phyloP scores from a whole-genome alignment of 2,329 filamentous ascomycete species.

The Pyrenophora graminea region DNA sequence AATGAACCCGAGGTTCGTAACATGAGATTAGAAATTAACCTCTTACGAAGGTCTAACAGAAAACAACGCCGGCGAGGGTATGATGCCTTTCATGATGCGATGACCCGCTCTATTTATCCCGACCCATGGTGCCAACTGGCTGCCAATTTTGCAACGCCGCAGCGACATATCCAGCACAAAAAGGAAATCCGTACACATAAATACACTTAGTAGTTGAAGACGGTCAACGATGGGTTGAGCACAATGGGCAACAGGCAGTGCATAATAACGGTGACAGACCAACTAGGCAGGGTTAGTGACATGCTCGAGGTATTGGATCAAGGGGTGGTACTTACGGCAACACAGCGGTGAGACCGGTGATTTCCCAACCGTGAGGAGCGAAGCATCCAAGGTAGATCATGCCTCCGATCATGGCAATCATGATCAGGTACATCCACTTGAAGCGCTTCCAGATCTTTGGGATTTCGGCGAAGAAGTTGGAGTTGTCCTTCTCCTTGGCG shows the following conservation, averaged over 20 bases:
- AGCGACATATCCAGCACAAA: conserved; percentile 1
- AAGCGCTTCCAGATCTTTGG: conserved; percentile 79
- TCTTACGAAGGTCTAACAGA: conserved; percentile 2
- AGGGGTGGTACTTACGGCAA: conserved; percentile 54
- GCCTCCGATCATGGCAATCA: conserved; percentile 62
- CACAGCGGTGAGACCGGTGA: conserved; percentile 64
- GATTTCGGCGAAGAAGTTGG: conserved; percentile 83
- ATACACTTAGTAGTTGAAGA: conserved; percentile 68
- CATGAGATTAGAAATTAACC: conserved; percentile 12
- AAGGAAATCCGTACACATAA: conserved; percentile 6
- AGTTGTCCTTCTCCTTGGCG: conserved; percentile 78
- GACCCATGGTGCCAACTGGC: conserved; percentile 12
- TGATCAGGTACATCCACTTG: conserved; percentile 66
- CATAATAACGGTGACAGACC: conserved; percentile 67
- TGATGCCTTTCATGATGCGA: conserved; percentile 5
- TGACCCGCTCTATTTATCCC: conserved; percentile 8
- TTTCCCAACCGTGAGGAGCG: conserved; percentile 62
- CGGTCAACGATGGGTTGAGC: conserved; percentile 75
- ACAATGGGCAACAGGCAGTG: conserved; percentile 72
- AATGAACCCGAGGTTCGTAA: not conserved
- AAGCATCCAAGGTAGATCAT: conserved; percentile 72
- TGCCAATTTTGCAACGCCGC: conserved; percentile 12
- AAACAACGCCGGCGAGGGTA: conserved; percentile 5
- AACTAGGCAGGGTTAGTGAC: conserved; percentile 34
- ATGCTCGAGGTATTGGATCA: not conserved